Evolutionary conservation across 805 yeast species (phyloP).

Genomic region (Diddensiella santjacobensis): DNA sequence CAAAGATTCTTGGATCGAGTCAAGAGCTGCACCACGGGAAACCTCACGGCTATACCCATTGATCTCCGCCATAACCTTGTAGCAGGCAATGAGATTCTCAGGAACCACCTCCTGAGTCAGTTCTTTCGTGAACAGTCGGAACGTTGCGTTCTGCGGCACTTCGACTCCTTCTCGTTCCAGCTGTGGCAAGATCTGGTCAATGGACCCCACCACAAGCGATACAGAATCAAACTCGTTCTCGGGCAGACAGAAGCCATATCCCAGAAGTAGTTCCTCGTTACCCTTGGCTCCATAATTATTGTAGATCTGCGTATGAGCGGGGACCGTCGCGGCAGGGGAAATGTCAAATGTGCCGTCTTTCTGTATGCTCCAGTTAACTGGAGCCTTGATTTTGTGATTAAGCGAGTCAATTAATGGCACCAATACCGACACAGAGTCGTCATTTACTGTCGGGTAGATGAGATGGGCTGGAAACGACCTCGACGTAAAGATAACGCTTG

Average conservation of each 20-base stretch:
- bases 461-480: slow-evolving; percentile 74
- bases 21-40: slow-evolving; percentile 1
- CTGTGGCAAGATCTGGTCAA: background rate
- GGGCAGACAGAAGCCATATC: slow-evolving; percentile 71
- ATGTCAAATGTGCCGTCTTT: slow-evolving; percentile 39
- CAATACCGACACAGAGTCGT: slow-evolving; percentile 55
- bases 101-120: slow-evolving; percentile 6
- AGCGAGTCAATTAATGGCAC: slow-evolving; percentile 75
- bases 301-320: slow-evolving; percentile 49
- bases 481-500: slow-evolving; percentile 62
- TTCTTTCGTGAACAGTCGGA: slow-evolving; percentile 6
- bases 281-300: slow-evolving; percentile 89
- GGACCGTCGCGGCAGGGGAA: slow-evolving; percentile 22
- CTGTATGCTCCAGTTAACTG: slow-evolving; percentile 57
- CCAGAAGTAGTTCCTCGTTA: slow-evolving; percentile 74
- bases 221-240: slow-evolving; percentile 55
- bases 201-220: slow-evolving; percentile 46
- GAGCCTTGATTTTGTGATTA: slow-evolving; percentile 61
- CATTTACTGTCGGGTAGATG: slow-evolving; percentile 38
- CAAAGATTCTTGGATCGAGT: slow-evolving; percentile 3
- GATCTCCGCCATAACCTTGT: background rate
- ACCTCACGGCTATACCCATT: slow-evolving; percentile 1
- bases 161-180: slow-evolving; percentile 2
- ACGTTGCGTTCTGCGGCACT: background rate
- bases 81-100: slow-evolving; percentile 4